Conservation (phyloP, 2,329 filamentous ascomycete genomes). For the Xylogone sp. region DNA sequence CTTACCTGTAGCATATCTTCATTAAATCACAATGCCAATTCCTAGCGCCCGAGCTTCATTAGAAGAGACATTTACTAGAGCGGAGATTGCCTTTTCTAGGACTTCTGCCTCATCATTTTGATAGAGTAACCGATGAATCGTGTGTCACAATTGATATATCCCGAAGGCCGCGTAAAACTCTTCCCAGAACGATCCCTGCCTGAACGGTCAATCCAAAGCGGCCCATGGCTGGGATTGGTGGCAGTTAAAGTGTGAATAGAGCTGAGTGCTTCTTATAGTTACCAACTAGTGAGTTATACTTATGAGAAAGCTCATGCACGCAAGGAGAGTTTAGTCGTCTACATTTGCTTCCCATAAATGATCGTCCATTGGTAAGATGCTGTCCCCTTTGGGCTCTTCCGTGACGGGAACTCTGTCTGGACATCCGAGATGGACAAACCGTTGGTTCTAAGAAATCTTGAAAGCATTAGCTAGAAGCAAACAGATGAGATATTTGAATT, state of each 20-base stretch:
- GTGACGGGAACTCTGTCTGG: neutral
- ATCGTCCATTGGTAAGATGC: neutral
- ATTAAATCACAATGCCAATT: neutral
- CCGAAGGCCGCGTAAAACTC: neutral
- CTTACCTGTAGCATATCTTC: neutral
- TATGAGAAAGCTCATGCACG: neutral
- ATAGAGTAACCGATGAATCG: neutral
- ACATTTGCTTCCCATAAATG: neutral
- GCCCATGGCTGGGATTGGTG: neutral
- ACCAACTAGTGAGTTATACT: neutral
- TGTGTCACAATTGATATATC: neutral
- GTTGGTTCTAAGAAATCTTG: too few species aligned
- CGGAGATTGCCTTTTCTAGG: neutral
- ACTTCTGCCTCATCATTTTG: neutral
- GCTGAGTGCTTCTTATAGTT: neutral
- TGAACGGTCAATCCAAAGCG: neutral
- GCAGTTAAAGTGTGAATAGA: neutral
- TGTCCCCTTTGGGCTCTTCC: neutral
- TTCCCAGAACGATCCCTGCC: neutral
- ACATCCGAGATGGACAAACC: neutral
- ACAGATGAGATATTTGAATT: too few species aligned
- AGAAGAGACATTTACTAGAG: neutral
- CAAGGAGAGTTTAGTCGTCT: neutral
- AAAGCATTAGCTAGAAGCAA: too few species aligned
- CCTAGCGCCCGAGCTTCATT: neutral